phyloP scores from a whole-genome alignment of 1,139 yeast genomes.

The Kluyveromyces sp. region DNA sequence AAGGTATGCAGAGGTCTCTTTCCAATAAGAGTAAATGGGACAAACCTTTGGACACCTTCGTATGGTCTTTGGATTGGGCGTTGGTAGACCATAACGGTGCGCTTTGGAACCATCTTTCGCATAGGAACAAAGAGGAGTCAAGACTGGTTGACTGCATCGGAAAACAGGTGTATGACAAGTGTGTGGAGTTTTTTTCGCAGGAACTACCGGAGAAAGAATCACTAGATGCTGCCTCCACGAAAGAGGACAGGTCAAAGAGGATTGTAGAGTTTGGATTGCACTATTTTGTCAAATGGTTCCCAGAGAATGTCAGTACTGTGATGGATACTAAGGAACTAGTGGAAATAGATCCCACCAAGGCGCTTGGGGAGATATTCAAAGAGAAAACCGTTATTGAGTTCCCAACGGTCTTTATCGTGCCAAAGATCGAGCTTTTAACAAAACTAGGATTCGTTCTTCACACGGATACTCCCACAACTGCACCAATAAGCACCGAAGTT shows the following conservation, averaged over 20 bases:
- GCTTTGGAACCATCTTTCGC: constrained; percentile 28
- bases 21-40: constrained; percentile 72
- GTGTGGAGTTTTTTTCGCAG: constrained; percentile 15
- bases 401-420: constrained; percentile 57
- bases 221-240: constrained; percentile 12
- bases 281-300: constrained; percentile 28
- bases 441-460: neutral
- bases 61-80: constrained; percentile 83
- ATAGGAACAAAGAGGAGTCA: constrained; percentile 36
- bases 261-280: constrained; percentile 16
- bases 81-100: constrained; percentile 24
- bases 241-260: constrained; percentile 16
- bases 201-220: constrained; percentile 5
- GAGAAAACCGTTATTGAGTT: constrained; percentile 65
- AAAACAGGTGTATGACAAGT: constrained; percentile 24
- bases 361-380: constrained; percentile 41
- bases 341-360: constrained; percentile 17
- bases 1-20: constrained; percentile 67
- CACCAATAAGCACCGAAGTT: neutral
- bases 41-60: constrained; percentile 50
- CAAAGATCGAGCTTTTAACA: constrained; percentile 8
- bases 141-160: constrained; percentile 24
- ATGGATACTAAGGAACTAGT: constrained; percentile 26
- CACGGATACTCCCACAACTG: neutral
- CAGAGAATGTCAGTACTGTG: constrained; percentile 18